Evolutionary conservation across 768 basidiomycete genomes (phyloP).

Genomic region (Termitomyces sp.): DNA sequence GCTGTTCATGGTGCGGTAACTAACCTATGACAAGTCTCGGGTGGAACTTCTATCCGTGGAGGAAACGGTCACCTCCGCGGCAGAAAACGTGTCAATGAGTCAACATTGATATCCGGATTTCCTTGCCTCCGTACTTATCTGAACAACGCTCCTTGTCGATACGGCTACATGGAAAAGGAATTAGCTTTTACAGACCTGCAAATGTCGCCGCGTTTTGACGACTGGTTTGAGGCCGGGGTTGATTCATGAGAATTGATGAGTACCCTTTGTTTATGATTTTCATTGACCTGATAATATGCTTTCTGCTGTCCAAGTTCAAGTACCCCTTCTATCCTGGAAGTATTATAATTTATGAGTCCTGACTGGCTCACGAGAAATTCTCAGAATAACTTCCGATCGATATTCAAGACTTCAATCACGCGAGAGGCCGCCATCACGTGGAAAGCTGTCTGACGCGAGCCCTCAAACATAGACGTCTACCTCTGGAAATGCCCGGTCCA

Average conservation of each 20-base stretch:
- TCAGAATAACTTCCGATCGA: too few species aligned
- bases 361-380: too few species aligned
- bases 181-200: neutral
- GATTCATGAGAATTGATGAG: neutral
- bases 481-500: slow-evolving; percentile 53
- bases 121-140: neutral
- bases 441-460: slow-evolving; percentile 1
- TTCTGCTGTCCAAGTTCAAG: neutral
- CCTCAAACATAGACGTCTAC: neutral
- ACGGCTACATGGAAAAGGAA: neutral
- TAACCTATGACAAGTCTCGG: too few species aligned
- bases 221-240: neutral
- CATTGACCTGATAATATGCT: neutral
- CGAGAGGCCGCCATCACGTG: neutral
- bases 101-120: too few species aligned
- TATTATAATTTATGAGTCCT: neutral
- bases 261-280: neutral
- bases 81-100: too few species aligned
- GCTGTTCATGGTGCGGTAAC: too few species aligned
- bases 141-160: neutral
- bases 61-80: too few species aligned
- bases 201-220: neutral
- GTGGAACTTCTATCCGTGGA: too few species aligned
- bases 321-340: neutral
- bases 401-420: neutral